Percentiles rank a stretch among this genome's conserved stretches.
Conservation (phyloP, 192 early-diverging fungal genomes). For the Oehlia diaphana region DNA sequence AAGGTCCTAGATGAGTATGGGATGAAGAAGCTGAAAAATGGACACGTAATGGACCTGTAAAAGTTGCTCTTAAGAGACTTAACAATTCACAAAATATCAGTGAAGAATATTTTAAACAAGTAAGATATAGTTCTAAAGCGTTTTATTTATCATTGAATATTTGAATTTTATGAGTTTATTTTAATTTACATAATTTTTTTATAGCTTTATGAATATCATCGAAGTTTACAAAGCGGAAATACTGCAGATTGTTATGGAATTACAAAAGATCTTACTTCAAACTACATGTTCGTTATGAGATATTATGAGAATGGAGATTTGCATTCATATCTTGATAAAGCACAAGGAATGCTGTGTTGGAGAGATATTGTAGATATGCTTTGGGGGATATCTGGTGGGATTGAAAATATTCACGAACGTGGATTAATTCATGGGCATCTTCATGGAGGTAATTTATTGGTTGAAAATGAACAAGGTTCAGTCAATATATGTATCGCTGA, state of each 20-base stretch:
- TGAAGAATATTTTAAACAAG: background rate
- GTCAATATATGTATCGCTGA: constrained; percentile 5
- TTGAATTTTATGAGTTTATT: no score
- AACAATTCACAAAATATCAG: background rate
- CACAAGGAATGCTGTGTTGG: constrained; percentile 1
- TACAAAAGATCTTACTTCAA: background rate
- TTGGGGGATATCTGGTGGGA: background rate
- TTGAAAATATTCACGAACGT: background rate
- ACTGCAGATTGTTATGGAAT: background rate
- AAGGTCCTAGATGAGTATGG: background rate
- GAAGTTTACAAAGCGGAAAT: background rate
- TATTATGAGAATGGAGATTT: background rate
- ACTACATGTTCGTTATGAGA: background rate
- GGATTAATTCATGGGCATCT: background rate
- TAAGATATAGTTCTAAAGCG: no score
- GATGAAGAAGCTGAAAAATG: background rate
- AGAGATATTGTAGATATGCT: background rate
- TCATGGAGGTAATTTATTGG: constrained; percentile 18
- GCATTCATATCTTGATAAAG: background rate
- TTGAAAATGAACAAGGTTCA: background rate
- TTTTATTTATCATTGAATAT: no score
- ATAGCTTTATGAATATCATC: background rate
- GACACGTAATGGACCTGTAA: background rate
- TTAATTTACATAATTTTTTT: background rate
- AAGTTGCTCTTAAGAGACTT: background rate